A percentile compares a stretch with the other conserved stretches of the same genome.
Conservation (phyloP, 805 yeast species). For the Wickerhamiella domercqiae region DNA sequence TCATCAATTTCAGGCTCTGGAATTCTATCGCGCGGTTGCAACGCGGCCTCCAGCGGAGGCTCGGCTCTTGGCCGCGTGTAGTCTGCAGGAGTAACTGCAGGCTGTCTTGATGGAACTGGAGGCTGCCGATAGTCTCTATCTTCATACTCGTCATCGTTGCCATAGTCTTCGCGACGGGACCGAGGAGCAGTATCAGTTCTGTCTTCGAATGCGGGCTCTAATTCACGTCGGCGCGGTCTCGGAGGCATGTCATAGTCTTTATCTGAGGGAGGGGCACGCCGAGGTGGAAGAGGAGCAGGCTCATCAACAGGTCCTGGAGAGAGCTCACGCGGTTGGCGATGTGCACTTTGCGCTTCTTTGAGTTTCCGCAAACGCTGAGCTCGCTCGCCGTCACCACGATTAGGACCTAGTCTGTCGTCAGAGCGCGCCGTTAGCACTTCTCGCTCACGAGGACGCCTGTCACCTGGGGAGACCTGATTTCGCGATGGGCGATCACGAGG, state of each 20-base stretch:
- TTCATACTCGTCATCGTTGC: no score
- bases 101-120: no score
- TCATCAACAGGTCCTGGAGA: slow-evolving; percentile 1
- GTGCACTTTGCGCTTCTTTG: slow-evolving; percentile 15
- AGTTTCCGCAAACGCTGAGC: slow-evolving; percentile 11
- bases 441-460: neutral
- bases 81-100: no score
- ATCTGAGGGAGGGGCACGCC: no score
- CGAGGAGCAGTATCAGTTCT: no score
- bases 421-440: neutral
- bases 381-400: slow-evolving; percentile 1
- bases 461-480: neutral
- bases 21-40: no score
- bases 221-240: neutral
- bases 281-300: slow-evolving; percentile 4
- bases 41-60: no score
- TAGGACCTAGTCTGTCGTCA: neutral
- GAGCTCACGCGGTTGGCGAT: slow-evolving; percentile 5
- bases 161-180: no score
- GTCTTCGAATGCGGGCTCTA: no score
- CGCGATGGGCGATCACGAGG: neutral
- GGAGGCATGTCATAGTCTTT: neutral
- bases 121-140: no score
- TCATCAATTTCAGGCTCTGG: no score
- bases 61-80: no score